Evolutionary conservation across 1,139 yeast species (phyloP).

Genomic region (Hyphopichia pseudoburtonii): DNA sequence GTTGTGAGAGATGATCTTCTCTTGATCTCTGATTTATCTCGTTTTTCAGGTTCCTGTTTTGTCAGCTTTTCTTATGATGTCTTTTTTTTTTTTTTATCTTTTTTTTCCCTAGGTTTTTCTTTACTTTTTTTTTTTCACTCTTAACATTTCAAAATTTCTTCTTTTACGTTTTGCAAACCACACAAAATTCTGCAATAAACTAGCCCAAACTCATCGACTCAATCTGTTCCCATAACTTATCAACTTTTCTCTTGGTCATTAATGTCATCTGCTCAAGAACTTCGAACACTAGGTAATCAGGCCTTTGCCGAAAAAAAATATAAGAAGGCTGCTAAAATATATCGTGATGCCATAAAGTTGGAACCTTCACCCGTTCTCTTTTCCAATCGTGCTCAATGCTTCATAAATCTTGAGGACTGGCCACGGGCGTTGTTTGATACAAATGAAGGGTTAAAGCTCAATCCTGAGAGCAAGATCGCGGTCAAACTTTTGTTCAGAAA

Average conservation of each 20-base stretch:
- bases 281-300: constrained; percentile 60
- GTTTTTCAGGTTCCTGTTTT: not conserved
- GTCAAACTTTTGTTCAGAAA: constrained; percentile 61
- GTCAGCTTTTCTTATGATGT: not conserved
- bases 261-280: constrained; percentile 24
- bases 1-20: not conserved
- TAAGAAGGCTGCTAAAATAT: constrained; percentile 57
- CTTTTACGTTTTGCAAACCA: no score
- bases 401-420: constrained; percentile 55
- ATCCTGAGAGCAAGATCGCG: constrained; percentile 28
- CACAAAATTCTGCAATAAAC: no score
- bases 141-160: not conserved
- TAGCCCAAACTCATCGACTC: no score
- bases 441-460: constrained; percentile 50
- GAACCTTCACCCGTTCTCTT: constrained; percentile 67
- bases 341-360: constrained; percentile 62
- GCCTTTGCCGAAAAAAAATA: constrained; percentile 59
- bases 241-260: not conserved
- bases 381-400: constrained; percentile 79
- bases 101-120: no score
- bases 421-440: constrained; percentile 63
- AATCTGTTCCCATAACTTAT: no score
- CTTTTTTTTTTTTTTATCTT: no score
- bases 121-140: not conserved
- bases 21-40: no score